Evolutionary conservation across 352 stramenopile genomes (phyloP).

Genomic region (Pythium sukuiense): DNA sequence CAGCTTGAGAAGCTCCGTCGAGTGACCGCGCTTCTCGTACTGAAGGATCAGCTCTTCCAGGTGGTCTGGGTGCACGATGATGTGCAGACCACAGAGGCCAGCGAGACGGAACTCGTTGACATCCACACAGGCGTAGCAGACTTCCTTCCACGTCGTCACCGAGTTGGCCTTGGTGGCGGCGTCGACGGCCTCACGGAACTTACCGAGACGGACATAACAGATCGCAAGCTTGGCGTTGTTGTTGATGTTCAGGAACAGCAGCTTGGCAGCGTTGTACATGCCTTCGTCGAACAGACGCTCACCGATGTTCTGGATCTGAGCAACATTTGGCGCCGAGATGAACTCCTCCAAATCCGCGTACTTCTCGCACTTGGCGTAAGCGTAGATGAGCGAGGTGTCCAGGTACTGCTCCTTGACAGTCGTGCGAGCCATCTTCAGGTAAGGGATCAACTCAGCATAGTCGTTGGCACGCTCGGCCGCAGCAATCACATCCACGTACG

Average conservation of each 20-base stretch:
- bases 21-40: constrained; percentile 98
- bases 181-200: constrained; percentile 99
- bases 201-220: constrained; percentile 98
- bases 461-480: constrained; percentile 96
- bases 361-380: constrained; percentile 98
- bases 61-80: constrained; percentile 99
- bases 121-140: constrained; percentile 98
- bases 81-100: constrained; percentile 97
- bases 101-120: constrained; percentile 98
- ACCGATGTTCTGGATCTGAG: constrained; percentile 99
- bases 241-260: constrained; percentile 99
- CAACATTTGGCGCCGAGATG: constrained; percentile 98
- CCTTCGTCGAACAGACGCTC: constrained; percentile 98
- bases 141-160: constrained; percentile 99
- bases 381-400: constrained; percentile 99
- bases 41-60: constrained; percentile 99
- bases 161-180: constrained; percentile 99
- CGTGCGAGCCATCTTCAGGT: constrained; percentile 99
- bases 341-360: constrained; percentile 99
- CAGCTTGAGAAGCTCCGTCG: constrained; percentile 95
- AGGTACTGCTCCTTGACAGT: constrained; percentile 99
- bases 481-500: constrained; percentile 98
- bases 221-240: constrained; percentile 99
- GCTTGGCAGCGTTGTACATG: constrained; percentile 98
- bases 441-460: constrained; percentile 97